phyloP scores from a whole-genome alignment of 1,284 basidiomycete species.

The Melampsora americana region DNA sequence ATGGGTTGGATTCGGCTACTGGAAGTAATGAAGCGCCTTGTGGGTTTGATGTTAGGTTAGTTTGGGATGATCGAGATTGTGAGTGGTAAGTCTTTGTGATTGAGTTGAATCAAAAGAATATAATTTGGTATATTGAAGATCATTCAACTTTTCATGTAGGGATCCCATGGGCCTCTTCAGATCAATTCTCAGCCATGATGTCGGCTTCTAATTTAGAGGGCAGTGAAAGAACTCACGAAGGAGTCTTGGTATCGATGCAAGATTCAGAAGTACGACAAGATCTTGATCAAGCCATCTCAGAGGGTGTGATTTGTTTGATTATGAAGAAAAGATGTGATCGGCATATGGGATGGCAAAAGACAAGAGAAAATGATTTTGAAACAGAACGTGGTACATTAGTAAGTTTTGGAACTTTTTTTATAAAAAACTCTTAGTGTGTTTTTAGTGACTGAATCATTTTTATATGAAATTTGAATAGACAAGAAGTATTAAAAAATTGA shows the following conservation, averaged over 20 bases:
- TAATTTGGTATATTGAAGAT: neutral
- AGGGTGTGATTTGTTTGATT: conserved; percentile 39
- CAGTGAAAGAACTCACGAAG: neutral
- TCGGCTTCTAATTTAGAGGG: neutral
- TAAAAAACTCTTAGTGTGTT: neutral
- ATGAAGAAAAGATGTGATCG: conserved; percentile 42
- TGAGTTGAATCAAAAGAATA: neutral
- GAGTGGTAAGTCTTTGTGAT: conserved; percentile 1
- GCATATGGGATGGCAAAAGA: conserved; percentile 44
- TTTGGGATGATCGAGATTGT: conserved; percentile 44
- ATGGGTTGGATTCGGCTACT: conserved; percentile 20
- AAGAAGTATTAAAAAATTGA: neutral
- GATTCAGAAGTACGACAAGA: neutral
- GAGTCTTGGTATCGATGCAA: neutral
- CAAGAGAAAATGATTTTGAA: conserved; percentile 38
- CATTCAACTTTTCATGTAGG: neutral
- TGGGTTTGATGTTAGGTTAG: conserved; percentile 40
- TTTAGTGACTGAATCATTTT: no score
- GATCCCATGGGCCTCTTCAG: conserved; percentile 38
- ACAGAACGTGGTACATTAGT: conserved; percentile 35
- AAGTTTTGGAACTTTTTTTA: neutral
- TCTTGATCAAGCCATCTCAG: conserved; percentile 22
- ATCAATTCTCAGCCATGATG: neutral
- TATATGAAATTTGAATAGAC: neutral
- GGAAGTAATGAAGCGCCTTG: conserved; percentile 41